Percentiles rank a stretch among this genome's conserved stretches.
Conservation (phyloP, 1,284 basidiomycete species). For the Paramarasmius palmivorus region DNA sequence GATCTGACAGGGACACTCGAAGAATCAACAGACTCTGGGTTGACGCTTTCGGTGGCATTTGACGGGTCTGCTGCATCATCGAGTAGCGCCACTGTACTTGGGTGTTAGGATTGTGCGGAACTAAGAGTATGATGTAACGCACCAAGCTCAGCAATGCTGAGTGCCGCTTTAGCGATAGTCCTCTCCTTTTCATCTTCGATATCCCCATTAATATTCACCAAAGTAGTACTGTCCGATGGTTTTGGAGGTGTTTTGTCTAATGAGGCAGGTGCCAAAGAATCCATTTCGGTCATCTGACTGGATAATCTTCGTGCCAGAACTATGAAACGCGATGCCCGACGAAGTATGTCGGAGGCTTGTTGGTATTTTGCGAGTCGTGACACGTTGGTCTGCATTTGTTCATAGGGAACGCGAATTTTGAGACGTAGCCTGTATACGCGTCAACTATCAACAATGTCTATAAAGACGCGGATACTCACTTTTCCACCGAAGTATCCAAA, state of each 20-base stretch:
- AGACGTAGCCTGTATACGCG: conserved; percentile 60
- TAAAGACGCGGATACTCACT: conserved; percentile 46
- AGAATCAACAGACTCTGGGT: conserved; percentile 10
- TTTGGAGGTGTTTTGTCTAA: conserved; percentile 18
- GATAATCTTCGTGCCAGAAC: conserved; percentile 80
- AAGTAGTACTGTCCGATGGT: conserved; percentile 9
- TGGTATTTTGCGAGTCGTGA: conserved; percentile 74
- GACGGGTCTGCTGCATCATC: conserved; percentile 26
- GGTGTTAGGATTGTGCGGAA: conserved; percentile 1
- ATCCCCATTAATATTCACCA: conserved; percentile 28
- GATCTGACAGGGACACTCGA: conserved; percentile 16
- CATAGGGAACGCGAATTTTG: conserved; percentile 85
- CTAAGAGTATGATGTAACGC: conserved; percentile 24
- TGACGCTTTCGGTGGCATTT: conserved; percentile 6
- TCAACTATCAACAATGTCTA: conserved; percentile 12
- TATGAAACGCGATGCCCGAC: conserved; percentile 82
- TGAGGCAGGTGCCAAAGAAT: conserved; percentile 24
- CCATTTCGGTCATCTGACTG: conserved; percentile 74
- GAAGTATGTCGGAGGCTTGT: conserved; percentile 79
- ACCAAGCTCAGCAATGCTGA: conserved; percentile 90
- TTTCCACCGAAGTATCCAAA: conserved; percentile 71
- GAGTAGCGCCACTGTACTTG: conserved; percentile 39
- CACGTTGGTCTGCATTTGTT: conserved; percentile 70
- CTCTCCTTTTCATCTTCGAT: conserved; percentile 81
- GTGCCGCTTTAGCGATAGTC: conserved; percentile 84